These are phyloP conservation scores for Teunomyces gatunensis DNA, from an alignment of 805 yeast species.

Conservation along the genomic window DNA sequence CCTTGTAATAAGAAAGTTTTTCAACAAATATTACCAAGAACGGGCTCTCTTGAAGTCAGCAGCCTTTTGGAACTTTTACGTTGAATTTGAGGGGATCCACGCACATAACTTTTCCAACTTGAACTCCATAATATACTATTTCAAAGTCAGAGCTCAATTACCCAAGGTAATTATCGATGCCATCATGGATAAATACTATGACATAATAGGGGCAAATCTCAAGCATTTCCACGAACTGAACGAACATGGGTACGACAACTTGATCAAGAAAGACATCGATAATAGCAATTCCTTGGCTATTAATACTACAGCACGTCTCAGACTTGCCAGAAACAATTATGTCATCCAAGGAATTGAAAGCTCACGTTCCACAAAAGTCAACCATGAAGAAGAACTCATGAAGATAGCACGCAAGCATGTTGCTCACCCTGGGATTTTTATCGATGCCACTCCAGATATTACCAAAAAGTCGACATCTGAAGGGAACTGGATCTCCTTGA, in stretches of 20 bases:
- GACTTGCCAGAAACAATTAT: slow-evolving; percentile 22
- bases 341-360: slow-evolving; percentile 15
- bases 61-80: slow-evolving; percentile 56
- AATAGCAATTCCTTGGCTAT: slow-evolving; percentile 25
- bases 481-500: slow-evolving; percentile 21
- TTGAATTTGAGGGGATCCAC: slow-evolving; percentile 48
- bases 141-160: slow-evolving; percentile 45
- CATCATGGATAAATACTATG: slow-evolving; percentile 28
- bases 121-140: slow-evolving; percentile 41
- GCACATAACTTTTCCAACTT: slow-evolving; percentile 46
- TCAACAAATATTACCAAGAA: slow-evolving; percentile 25
- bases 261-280: slow-evolving; percentile 18
- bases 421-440: slow-evolving; percentile 34
- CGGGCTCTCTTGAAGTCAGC: slow-evolving; percentile 37
- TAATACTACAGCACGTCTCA: slow-evolving; percentile 21
- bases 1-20: slow-evolving; percentile 21
- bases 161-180: slow-evolving; percentile 50
- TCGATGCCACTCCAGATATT: slow-evolving; percentile 35
- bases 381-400: slow-evolving; percentile 21
- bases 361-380: slow-evolving; percentile 4
- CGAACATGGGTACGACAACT: slow-evolving; percentile 12
- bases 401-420: slow-evolving; percentile 19
- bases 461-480: slow-evolving; percentile 23
- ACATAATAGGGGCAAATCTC: slow-evolving; percentile 18
- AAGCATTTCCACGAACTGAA: slow-evolving; percentile 13